Conservation (phyloP, 139 green algal genomes). For the Trebouxia sp. region DNA sequence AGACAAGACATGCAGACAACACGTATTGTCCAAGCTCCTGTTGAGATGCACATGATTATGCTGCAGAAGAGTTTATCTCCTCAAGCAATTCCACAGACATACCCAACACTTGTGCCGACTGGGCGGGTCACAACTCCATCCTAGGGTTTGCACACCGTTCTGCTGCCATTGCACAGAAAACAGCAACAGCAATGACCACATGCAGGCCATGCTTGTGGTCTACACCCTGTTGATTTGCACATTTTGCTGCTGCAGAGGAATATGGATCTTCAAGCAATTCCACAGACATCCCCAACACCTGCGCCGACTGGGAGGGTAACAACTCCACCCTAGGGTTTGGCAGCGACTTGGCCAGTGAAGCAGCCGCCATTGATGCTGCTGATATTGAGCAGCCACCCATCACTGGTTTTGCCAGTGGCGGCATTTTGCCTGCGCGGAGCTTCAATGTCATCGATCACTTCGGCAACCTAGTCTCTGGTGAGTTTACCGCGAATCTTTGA, state of each 20-base stretch:
- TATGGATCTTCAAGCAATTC: not conserved
- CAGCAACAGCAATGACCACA: too few relatives aligned
- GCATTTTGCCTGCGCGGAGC: not conserved
- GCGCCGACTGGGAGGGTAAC: slow-evolving; percentile 28
- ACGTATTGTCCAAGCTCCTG: not conserved
- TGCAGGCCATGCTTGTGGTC: too few relatives aligned
- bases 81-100: too few relatives aligned
- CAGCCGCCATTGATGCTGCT: slow-evolving; percentile 8
- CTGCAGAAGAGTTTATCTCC: too few relatives aligned
- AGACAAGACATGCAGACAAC: too few relatives aligned
- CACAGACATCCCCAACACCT: not conserved
- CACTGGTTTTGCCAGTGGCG: not conserved
- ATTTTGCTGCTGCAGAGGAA: not conserved
- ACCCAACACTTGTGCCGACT: not conserved
- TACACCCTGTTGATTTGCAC: too few relatives aligned
- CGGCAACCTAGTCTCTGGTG: slow-evolving; percentile 24
- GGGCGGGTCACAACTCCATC: too few relatives aligned
- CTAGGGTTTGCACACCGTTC: too few relatives aligned
- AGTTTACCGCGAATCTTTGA: not conserved
- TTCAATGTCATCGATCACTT: slow-evolving; percentile 22
- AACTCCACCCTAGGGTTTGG: slow-evolving; percentile 26
- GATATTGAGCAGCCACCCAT: not conserved
- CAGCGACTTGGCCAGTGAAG: slow-evolving; percentile 14
- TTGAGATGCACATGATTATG: not conserved
- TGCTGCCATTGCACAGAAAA: too few relatives aligned